Evolutionary conservation across 1,284 basidiomycete genomes (phyloP), one percentile per base, ranked within the genome.

Genomic region (Ceratobasidium sp.): DNA sequence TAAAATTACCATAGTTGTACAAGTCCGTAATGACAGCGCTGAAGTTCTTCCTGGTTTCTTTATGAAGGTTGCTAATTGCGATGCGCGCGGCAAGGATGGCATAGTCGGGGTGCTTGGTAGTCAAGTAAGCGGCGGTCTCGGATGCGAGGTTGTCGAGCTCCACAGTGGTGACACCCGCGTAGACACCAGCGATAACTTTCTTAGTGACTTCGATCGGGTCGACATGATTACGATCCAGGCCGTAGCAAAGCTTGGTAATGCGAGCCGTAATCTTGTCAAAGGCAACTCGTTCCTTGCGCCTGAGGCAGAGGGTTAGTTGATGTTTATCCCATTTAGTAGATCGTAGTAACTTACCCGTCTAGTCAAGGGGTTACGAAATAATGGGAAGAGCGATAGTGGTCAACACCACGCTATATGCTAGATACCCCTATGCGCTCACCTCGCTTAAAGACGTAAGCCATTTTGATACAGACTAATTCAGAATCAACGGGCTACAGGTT

Each of bases 31-130:
- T 85, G 72, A 98, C 95, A 73, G 89, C 85, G 14, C 93, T 95
- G 78, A 99, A 99, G 74, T 82, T 90, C 83, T 99, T 99, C 82
- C 94, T 96, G 39, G 97, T 99, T 81, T 99, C 96, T 78, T 99
- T 99, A 85, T 99, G 97, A 21, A 99, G 82, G 80, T 99, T 99
- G 71, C 94, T 97, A 76, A 99, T 96, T 71, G 96, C 96, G 69
- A 99, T 98, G 73, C 97, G 93, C 14, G 97, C 97, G 11, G 97
- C 97, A 70, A 99, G 91, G 71, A 99, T 90, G 30, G 97, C 96
- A 75, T 99, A 99, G 78, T 99, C 97, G 11, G 95, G 95, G 77
- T 96, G 95, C 74, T 91, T 92, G 33, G 96, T 98, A 1, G 97
- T 98, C 74, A 98, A 88, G 79, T 91, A 98, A 0, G 97, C 97